Conservation (phyloP, 2,329 filamentous ascomycete species). For the Calonectria ilicicola region DNA sequence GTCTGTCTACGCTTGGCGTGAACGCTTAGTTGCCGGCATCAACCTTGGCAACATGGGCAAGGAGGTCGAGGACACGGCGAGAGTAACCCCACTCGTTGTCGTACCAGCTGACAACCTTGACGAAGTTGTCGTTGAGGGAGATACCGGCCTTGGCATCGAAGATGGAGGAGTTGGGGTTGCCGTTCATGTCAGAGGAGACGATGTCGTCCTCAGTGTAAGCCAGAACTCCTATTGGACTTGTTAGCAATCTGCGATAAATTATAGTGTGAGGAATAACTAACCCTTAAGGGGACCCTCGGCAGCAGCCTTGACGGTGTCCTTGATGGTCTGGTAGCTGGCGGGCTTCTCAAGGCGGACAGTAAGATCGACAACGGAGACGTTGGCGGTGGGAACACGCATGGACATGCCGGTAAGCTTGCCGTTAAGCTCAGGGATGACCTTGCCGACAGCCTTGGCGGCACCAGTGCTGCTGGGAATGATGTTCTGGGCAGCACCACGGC, state of each 20-base stretch:
- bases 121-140: conserved; percentile 97
- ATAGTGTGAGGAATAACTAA: conserved; percentile 56
- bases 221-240: conserved; percentile 74
- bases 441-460: conserved; percentile 99
- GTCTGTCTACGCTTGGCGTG: too few species aligned
- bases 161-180: conserved; percentile 94
- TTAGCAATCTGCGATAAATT: conserved; percentile 20
- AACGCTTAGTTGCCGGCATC: conserved; percentile 67
- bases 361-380: conserved; percentile 99
- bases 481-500: conserved; percentile 98
- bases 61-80: conserved; percentile 89
- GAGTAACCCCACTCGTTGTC: conserved; percentile 99
- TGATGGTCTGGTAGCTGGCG: conserved; percentile 92
- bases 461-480: conserved; percentile 99
- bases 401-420: conserved; percentile 99
- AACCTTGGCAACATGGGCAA: conserved; percentile 83
- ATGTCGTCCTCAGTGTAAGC: conserved; percentile 97
- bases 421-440: conserved; percentile 98
- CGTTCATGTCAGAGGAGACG: conserved; percentile 94
- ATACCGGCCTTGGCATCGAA: conserved; percentile 99
- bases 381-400: conserved; percentile 98
- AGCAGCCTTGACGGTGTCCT: conserved; percentile 88
- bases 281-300: conserved; percentile 88
- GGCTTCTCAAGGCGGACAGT: conserved; percentile 94
- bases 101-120: conserved; percentile 99